Evolutionary conservation across 176 grass and related monocot species (phyloP).

Genomic region (Oryza coarctata): DNA sequence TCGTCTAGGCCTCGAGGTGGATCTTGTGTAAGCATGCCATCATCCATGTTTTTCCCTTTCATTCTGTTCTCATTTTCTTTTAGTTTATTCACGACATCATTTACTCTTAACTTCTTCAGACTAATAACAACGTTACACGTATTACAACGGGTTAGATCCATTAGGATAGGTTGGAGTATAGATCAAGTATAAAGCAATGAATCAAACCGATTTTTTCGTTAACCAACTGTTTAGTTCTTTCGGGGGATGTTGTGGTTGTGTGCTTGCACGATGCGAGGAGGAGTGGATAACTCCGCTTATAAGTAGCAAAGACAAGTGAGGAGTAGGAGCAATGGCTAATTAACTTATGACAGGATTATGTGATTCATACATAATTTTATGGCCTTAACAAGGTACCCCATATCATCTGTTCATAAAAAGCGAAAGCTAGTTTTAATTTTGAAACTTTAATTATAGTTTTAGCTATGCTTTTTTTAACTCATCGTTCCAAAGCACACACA

Average conservation of each 20-base stretch:
- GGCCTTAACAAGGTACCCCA: neutral
- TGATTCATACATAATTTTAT: neutral
- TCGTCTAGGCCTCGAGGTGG: constrained; percentile 29
- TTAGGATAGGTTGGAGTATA: too few relatives aligned
- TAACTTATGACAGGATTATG: neutral
- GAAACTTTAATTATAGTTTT: too few relatives aligned
- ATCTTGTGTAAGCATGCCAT: constrained; percentile 53
- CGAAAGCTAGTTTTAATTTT: neutral
- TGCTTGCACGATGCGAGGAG: too few relatives aligned
- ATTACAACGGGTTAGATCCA: too few relatives aligned
- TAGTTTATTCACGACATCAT: neutral
- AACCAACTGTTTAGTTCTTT: too few relatives aligned
- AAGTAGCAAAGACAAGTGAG: neutral
- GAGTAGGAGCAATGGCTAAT: neutral
- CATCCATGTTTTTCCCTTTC: constrained; percentile 5
- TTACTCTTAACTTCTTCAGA: neutral
- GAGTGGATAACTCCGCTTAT: too few relatives aligned
- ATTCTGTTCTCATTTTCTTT: neutral
- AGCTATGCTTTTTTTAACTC: too few relatives aligned
- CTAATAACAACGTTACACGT: too few relatives aligned
- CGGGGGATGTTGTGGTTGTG: too few relatives aligned
- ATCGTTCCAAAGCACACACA: too few relatives aligned
- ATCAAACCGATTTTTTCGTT: too few relatives aligned
- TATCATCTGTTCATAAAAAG: neutral
- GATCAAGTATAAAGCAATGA: too few relatives aligned